Conservation (phyloP, 257 asterid species). For the Solanum etuberosum region DNA sequence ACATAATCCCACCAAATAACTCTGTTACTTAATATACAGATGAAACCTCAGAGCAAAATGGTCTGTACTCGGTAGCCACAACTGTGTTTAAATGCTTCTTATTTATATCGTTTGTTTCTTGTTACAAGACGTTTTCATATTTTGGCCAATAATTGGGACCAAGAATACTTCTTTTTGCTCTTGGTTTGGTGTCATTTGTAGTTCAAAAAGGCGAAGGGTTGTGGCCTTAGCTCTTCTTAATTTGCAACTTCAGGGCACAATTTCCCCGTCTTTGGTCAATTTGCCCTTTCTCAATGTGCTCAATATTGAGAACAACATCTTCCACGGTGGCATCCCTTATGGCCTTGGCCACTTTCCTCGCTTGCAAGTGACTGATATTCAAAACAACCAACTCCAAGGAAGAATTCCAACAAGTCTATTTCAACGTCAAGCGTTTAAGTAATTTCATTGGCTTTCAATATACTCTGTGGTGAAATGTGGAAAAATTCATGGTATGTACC, state of each 20-base stretch:
- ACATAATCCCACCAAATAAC: not conserved
- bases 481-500: not conserved
- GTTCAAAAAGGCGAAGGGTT: conserved; percentile 1
- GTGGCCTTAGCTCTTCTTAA: conserved; percentile 3
- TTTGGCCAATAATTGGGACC: conserved; percentile 13
- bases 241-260: not conserved
- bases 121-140: not conserved
- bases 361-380: not conserved
- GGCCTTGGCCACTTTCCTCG: not conserved
- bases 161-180: conserved; percentile 2
- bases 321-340: not conserved
- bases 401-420: not conserved
- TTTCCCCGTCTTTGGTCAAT: conserved; percentile 17
- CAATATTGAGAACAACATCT: conserved; percentile 5
- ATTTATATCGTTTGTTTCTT: not conserved
- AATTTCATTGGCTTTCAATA: conserved; percentile 3
- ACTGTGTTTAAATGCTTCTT: not conserved
- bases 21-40: not conserved
- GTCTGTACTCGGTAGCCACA: not conserved
- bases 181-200: conserved; percentile 19
- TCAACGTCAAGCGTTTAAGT: not conserved
- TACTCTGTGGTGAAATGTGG: not conserved
- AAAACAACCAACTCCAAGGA: not conserved
- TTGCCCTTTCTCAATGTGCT: conserved; percentile 18
- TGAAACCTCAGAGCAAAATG: no score